These are phyloP conservation scores for Aspergillus sergii DNA, from an alignment of 2,329 filamentous ascomycete genomes.

Conservation along the genomic window DNA sequence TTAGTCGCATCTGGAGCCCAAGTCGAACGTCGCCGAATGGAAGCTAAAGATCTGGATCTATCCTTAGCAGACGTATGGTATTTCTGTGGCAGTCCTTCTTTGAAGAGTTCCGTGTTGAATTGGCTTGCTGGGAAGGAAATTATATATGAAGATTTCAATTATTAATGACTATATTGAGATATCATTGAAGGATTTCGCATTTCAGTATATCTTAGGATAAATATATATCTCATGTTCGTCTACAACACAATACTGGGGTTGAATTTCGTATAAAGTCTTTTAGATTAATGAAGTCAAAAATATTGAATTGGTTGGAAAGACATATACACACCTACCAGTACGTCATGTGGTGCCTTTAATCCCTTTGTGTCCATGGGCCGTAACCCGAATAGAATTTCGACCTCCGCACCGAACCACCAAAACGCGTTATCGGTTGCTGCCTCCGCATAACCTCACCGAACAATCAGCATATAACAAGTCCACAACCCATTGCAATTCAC, in stretches of 20 bases:
- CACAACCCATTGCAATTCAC: neutral
- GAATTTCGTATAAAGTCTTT: neutral
- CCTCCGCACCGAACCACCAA: slow-evolving; percentile 30
- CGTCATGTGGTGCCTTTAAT: neutral
- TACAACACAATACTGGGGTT: neutral
- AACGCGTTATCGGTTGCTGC: slow-evolving; percentile 20
- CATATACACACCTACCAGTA: neutral
- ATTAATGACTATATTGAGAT: slow-evolving; percentile 29
- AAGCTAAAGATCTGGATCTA: slow-evolving; percentile 48
- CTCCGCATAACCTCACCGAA: slow-evolving; percentile 9
- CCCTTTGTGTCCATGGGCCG: neutral
- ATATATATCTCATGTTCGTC: neutral
- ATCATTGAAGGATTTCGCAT: neutral
- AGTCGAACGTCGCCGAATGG: slow-evolving; percentile 51
- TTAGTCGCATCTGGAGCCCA: slow-evolving; percentile 29
- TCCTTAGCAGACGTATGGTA: slow-evolving; percentile 55
- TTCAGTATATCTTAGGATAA: neutral
- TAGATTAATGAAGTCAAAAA: neutral
- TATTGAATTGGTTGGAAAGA: too few species aligned
- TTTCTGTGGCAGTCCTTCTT: slow-evolving; percentile 57
- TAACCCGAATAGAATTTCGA: neutral
- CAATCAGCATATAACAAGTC: neutral
- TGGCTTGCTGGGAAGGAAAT: slow-evolving; percentile 61
- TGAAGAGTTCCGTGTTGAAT: slow-evolving; percentile 53
- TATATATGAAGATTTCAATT: slow-evolving; percentile 64